phyloP scores from a whole-genome alignment of 371 early-diverging fungal genomes.

The Scutellospora calospora region DNA sequence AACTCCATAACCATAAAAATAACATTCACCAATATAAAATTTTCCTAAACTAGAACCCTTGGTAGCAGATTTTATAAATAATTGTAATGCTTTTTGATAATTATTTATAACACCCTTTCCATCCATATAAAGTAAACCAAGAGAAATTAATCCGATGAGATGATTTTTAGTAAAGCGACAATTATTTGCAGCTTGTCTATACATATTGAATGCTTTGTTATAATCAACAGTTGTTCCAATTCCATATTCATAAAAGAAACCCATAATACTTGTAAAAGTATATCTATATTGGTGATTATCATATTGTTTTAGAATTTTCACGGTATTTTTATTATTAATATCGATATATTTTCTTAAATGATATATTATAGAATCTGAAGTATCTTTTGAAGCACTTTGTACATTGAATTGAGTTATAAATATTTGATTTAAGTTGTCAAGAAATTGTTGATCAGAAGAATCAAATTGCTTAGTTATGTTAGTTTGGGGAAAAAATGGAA shows the following conservation, averaged over 20 bases:
- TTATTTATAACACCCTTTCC: not conserved
- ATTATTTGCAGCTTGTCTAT: not conserved
- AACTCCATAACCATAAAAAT: constrained; percentile 82
- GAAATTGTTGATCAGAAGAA: too few species aligned
- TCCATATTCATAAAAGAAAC: constrained; percentile 8
- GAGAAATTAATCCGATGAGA: not conserved
- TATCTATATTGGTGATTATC: not conserved
- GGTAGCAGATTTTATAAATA: constrained; percentile 51
- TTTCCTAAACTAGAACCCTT: constrained; percentile 78
- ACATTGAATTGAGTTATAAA: too few species aligned
- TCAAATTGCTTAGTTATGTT: too few species aligned
- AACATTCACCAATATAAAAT: constrained; percentile 81
- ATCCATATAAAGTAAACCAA: not conserved
- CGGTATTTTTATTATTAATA: too few species aligned
- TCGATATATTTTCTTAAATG: too few species aligned
- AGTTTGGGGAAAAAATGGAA: too few species aligned
- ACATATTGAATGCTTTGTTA: not conserved
- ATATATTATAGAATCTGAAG: too few species aligned
- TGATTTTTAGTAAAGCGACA: too few species aligned
- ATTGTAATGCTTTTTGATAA: not conserved
- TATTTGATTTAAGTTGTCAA: too few species aligned
- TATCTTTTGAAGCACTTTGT: too few species aligned
- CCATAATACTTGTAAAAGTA: not conserved
- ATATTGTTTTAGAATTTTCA: too few species aligned
- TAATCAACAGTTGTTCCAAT: not conserved